These are phyloP conservation scores for Colletotrichum horii DNA, from an alignment of 2,329 filamentous ascomycete genomes.

Conservation along the genomic window DNA sequence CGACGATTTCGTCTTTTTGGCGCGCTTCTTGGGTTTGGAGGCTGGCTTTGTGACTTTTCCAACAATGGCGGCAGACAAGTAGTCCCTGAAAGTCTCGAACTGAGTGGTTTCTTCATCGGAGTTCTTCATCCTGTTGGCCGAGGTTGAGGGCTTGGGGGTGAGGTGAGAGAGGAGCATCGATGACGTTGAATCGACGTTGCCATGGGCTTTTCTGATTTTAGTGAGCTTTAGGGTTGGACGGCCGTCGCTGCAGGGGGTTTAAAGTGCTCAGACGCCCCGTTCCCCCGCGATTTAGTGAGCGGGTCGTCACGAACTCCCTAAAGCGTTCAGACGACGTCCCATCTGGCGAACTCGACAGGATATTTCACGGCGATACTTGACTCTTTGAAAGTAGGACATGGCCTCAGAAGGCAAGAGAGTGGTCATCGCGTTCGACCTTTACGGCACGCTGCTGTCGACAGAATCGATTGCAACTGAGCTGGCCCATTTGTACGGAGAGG, in stretches of 20 bases:
- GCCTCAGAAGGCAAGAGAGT: constrained; percentile 29
- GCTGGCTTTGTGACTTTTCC: constrained; percentile 56
- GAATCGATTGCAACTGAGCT: constrained; percentile 69
- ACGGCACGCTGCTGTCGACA: constrained; percentile 77
- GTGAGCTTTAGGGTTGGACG: not conserved
- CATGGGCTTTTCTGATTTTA: not conserved
- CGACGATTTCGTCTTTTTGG: constrained; percentile 31
- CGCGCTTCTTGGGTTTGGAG: constrained; percentile 50
- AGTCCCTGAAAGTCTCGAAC: constrained; percentile 72
- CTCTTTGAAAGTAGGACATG: not conserved
- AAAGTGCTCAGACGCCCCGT: not conserved
- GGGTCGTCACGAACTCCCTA: not conserved
- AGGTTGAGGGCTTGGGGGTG: constrained; percentile 14
- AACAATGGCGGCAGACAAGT: constrained; percentile 72
- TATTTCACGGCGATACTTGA: not conserved
- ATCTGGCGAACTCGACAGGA: not conserved
- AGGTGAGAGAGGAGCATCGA: not conserved
- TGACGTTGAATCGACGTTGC: constrained; percentile 5
- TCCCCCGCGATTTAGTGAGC: not conserved
- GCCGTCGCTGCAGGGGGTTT: not conserved
- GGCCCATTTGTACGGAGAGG: constrained; percentile 59
- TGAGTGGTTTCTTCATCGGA: constrained; percentile 7
- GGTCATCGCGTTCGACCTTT: constrained; percentile 75
- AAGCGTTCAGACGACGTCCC: not conserved
- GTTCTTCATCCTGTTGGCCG: constrained; percentile 51